phyloP scores from a whole-genome alignment of 2,329 filamentous ascomycete species.

The Lachnellula cervina region DNA sequence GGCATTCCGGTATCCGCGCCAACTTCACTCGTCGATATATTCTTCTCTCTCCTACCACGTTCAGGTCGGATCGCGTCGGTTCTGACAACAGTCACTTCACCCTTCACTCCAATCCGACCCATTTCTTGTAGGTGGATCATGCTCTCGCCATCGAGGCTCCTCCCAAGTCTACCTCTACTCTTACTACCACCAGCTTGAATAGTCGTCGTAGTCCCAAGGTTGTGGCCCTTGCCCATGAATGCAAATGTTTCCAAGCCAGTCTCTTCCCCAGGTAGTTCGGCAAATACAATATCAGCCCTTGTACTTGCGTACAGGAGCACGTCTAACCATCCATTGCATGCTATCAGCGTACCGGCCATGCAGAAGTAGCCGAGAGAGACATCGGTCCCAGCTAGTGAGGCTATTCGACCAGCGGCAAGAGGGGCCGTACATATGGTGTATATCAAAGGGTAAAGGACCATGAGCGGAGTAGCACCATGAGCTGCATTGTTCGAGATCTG shows the following conservation, averaged over 20 bases:
- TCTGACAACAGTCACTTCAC: conserved; percentile 18
- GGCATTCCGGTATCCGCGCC: neutral
- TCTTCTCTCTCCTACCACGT: neutral
- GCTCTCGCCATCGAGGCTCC: conserved; percentile 13
- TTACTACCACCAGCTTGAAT: conserved; percentile 10
- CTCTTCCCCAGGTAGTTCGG: conserved; percentile 39
- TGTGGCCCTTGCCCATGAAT: conserved; percentile 24
- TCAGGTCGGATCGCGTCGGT: neutral
- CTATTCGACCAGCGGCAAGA: conserved; percentile 59
- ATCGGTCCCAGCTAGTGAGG: conserved; percentile 50
- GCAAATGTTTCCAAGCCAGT: conserved; percentile 48
- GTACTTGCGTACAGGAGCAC: conserved; percentile 50
- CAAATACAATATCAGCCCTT: conserved; percentile 48
- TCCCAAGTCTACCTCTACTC: neutral
- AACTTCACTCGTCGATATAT: too few relatives aligned
- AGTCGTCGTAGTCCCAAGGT: conserved; percentile 11
- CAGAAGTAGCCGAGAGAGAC: conserved; percentile 53
- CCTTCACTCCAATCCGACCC: conserved; percentile 23
- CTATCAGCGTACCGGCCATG: conserved; percentile 54
- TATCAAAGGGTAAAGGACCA: conserved; percentile 63
- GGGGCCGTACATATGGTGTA: conserved; percentile 67
- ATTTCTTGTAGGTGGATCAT: conserved; percentile 23
- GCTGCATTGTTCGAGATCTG: neutral
- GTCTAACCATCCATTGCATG: conserved; percentile 51
- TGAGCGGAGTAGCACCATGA: conserved; percentile 39